Conservation (phyloP, 2,329 filamentous ascomycete genomes). For the Penicillium decumbens region DNA sequence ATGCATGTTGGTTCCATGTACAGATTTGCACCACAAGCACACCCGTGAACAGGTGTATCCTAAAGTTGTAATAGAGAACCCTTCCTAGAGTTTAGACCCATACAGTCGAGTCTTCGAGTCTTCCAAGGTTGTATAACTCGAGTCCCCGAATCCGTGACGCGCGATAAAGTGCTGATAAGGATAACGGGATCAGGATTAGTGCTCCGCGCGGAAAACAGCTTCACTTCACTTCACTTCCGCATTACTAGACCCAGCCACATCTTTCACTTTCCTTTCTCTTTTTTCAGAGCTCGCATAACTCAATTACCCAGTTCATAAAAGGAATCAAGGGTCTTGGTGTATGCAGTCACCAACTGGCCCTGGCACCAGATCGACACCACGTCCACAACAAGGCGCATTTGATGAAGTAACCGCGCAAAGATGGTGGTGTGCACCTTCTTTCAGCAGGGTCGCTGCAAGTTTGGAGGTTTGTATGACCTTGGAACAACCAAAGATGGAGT, state of each 20-base stretch:
- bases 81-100: no score
- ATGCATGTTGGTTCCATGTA: neutral
- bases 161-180: conserved; percentile 7
- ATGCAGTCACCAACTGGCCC: neutral
- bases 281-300: no score
- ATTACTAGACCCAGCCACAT: neutral
- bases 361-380: neutral
- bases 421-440: conserved; percentile 60
- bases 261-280: neutral
- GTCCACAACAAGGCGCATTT: conserved; percentile 1
- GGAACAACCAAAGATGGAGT: neutral
- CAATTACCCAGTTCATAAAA: neutral
- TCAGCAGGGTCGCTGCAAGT: conserved; percentile 61
- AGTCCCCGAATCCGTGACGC: neutral
- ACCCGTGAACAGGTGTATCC: neutral
- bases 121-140: no score
- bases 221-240: conserved; percentile 5
- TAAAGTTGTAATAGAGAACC: no score
- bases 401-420: conserved; percentile 8
- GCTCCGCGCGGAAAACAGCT: conserved; percentile 12
- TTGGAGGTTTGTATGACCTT: conserved; percentile 51
- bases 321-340: neutral
- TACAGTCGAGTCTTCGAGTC: neutral
- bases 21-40: neutral
- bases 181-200: neutral